A percentile compares a stretch with the other conserved stretches of the same genome.
These are phyloP conservation scores for Debaryomyces coudertii DNA, from an alignment of 1,139 yeast species.

Conservation along the genomic window DNA sequence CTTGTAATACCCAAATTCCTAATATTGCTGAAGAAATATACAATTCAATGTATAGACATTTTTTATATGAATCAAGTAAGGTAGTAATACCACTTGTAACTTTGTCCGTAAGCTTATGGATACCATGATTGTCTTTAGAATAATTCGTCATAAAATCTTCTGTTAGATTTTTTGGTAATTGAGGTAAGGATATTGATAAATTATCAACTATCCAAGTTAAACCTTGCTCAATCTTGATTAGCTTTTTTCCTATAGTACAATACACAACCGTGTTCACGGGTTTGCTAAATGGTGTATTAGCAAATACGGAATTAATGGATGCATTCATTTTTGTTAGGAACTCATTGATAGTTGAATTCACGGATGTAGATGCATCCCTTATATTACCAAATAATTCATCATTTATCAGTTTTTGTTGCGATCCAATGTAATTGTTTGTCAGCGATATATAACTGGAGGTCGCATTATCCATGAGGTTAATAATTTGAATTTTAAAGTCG, in stretches of 20 bases:
- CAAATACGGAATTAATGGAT: slow-evolving; percentile 51
- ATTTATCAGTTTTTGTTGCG: slow-evolving; percentile 53
- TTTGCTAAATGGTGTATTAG: slow-evolving; percentile 63
- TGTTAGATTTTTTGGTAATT: slow-evolving; percentile 11
- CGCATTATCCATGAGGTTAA: not conserved
- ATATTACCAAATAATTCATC: slow-evolving; percentile 69
- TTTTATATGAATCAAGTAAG: slow-evolving; percentile 32
- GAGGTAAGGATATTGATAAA: slow-evolving; percentile 63
- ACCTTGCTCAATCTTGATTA: slow-evolving; percentile 66
- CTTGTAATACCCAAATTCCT: slow-evolving; percentile 52
- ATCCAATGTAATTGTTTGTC: slow-evolving; percentile 28
- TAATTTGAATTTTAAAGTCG: slow-evolving; percentile 3
- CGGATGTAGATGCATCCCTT: slow-evolving; percentile 46
- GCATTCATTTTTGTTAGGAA: slow-evolving; percentile 32
- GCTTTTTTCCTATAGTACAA: slow-evolving; percentile 78
- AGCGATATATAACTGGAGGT: slow-evolving; percentile 20
- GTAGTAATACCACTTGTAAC: slow-evolving; percentile 13
- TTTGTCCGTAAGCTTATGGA: slow-evolving; percentile 4
- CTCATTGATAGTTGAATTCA: slow-evolving; percentile 54
- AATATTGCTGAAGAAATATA: slow-evolving; percentile 46
- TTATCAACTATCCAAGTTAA: slow-evolving; percentile 76
- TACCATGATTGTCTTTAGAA: not conserved
- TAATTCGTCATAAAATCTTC: slow-evolving; percentile 10
- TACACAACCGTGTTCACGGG: slow-evolving; percentile 71
- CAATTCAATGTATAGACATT: slow-evolving; percentile 47